Conservation (phyloP, 1,284 basidiomycete genomes). For the Rhizoctonia solani region DNA sequence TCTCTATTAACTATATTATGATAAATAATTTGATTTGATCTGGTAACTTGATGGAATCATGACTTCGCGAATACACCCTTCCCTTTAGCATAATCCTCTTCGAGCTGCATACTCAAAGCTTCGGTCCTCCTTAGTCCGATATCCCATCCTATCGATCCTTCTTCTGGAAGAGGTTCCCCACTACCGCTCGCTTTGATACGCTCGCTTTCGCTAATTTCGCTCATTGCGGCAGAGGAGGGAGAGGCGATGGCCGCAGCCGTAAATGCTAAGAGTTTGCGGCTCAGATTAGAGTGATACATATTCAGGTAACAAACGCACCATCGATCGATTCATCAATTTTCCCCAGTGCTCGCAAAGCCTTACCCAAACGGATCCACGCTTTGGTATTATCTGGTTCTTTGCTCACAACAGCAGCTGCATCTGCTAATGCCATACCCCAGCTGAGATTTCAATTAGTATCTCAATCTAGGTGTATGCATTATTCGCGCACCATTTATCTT, state of each 20-base stretch:
- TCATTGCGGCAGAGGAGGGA: constrained; percentile 5
- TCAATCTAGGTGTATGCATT: neutral
- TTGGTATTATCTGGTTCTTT: constrained; percentile 26
- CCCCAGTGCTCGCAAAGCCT: constrained; percentile 12
- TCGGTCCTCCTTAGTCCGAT: constrained; percentile 19
- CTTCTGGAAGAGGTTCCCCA: neutral
- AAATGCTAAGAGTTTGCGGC: constrained; percentile 4
- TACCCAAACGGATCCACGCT: constrained; percentile 24
- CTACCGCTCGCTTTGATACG: constrained; percentile 2
- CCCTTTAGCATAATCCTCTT: constrained; percentile 11
- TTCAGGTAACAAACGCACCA: neutral
- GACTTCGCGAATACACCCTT: constrained; percentile 12
- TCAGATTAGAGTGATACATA: neutral
- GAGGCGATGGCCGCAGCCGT: constrained; percentile 12
- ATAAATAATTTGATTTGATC: too few relatives aligned
- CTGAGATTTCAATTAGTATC: neutral
- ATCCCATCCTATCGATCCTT: neutral
- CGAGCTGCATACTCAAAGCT: constrained; percentile 4
- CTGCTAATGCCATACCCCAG: constrained; percentile 16
- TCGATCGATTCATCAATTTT: constrained; percentile 7
- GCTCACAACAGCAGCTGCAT: constrained; percentile 16
- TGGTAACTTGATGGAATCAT: too few relatives aligned
- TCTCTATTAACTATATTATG: neutral
- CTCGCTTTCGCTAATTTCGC: constrained; percentile 12
- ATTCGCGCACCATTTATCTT: constrained; percentile 14